phyloP scores from a whole-genome alignment of 2,329 filamentous ascomycete species.

The Tolypocladium ovalisporum region DNA sequence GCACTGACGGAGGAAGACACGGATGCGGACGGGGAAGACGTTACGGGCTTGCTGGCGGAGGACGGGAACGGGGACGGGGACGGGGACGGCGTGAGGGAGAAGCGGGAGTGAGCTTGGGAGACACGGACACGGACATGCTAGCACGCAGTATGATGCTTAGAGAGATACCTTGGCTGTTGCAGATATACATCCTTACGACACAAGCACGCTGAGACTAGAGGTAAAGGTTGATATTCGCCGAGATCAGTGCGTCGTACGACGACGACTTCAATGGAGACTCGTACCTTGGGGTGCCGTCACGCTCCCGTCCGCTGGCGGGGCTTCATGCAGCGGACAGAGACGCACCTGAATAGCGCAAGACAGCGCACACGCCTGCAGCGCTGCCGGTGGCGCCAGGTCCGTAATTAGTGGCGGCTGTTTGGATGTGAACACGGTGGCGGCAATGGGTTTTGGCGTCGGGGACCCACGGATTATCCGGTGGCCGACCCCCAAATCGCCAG shows the following conservation, averaged over 20 bases:
- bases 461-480: slow-evolving; percentile 22
- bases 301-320: not conserved
- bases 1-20: slow-evolving; percentile 26
- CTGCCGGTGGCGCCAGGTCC: not conserved
- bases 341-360: not conserved
- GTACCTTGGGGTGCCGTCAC: too few relatives aligned
- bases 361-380: not conserved
- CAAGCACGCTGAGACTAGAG: not conserved
- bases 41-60: slow-evolving; percentile 10
- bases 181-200: not conserved
- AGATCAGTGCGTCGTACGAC: not conserved
- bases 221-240: not conserved
- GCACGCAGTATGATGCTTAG: not conserved
- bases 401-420: not conserved
- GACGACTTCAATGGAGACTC: too few relatives aligned
- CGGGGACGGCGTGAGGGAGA: not conserved
- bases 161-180: not conserved
- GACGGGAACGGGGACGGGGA: slow-evolving; percentile 9
- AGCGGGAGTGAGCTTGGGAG: not conserved
- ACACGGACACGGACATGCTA: not conserved
- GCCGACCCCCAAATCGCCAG: slow-evolving; percentile 9
- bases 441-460: slow-evolving; percentile 4
- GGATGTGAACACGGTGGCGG: slow-evolving; percentile 24
- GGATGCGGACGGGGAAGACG: slow-evolving; percentile 22
- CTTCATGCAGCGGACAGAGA: not conserved